Evolutionary conservation across 495 filamentous ascomycete species (phyloP).

Genomic region (Penicillium tannophilum): DNA sequence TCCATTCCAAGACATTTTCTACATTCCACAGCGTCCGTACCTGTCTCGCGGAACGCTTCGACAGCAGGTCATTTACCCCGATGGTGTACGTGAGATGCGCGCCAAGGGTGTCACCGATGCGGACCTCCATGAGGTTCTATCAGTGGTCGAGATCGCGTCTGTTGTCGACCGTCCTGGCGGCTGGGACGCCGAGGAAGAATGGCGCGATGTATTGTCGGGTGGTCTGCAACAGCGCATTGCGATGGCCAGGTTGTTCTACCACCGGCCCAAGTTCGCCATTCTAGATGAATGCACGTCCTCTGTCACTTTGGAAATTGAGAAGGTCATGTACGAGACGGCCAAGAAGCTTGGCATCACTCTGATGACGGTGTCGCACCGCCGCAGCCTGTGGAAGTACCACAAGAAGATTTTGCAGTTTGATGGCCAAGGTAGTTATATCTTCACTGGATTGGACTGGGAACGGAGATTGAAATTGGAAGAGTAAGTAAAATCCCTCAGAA

Average conservation of each 20-base stretch:
- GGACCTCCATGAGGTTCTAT: constrained; percentile 76
- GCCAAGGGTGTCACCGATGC: constrained; percentile 79
- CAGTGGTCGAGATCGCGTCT: constrained; percentile 76
- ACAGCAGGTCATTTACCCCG: constrained; percentile 96
- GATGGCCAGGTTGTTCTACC: constrained; percentile 97
- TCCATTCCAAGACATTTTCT: constrained; percentile 88
- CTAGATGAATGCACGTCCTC: constrained; percentile 94
- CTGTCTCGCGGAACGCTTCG: constrained; percentile 84
- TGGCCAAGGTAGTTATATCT: constrained; percentile 87
- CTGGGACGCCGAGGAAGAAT: constrained; percentile 96
- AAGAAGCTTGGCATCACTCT: constrained; percentile 89
- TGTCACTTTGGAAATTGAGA: constrained; percentile 91
- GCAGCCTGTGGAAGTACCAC: constrained; percentile 96
- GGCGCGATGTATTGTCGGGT: constrained; percentile 86
- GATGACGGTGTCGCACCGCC: constrained; percentile 91
- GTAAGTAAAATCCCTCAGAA: constrained; percentile 44
- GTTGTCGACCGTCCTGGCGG: constrained; percentile 81
- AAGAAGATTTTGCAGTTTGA: constrained; percentile 93
- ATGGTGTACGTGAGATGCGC: constrained; percentile 83
- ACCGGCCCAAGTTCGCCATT: constrained; percentile 85
- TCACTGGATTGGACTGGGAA: constrained; percentile 89
- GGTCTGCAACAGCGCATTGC: constrained; percentile 96
- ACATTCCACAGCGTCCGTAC: constrained; percentile 96
- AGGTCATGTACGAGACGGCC: constrained; percentile 94
- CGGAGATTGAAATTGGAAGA: constrained; percentile 84